A percentile compares a stretch with the other conserved stretches of the same genome.
Conservation (phyloP, 768 basidiomycete genomes). For the Suillus clintonianus region DNA sequence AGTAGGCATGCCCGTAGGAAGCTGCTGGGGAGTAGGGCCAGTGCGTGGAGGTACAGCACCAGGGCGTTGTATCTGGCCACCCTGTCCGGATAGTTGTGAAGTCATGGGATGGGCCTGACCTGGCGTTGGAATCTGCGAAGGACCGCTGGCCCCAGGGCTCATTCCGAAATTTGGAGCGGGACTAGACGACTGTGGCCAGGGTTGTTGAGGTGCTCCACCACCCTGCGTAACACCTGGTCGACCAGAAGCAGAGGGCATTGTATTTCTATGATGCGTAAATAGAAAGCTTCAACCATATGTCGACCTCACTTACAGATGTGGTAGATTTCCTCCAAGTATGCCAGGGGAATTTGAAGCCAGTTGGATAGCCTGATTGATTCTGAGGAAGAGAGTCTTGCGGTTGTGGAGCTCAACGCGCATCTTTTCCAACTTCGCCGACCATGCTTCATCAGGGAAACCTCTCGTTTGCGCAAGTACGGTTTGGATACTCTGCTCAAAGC, state of each 20-base stretch:
- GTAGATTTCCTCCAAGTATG: conserved; percentile 22
- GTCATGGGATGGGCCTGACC: conserved; percentile 18
- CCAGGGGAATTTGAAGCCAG: conserved; percentile 15
- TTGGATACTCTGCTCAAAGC: conserved; percentile 1
- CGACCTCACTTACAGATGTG: conserved; percentile 36
- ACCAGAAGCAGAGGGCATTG: conserved; percentile 14
- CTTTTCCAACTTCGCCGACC: conserved; percentile 17
- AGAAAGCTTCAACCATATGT: not conserved
- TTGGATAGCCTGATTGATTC: conserved; percentile 35
- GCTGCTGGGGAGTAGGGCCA: conserved; percentile 40
- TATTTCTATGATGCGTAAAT: conserved; percentile 20
- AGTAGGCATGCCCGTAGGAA: conserved; percentile 28
- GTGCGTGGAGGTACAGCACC: conserved; percentile 39
- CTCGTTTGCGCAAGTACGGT: conserved; percentile 10
- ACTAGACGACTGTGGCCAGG: not conserved
- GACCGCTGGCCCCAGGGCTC: conserved; percentile 13
- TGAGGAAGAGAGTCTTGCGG: conserved; percentile 42
- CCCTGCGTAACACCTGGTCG: conserved; percentile 25
- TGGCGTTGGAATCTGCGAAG: conserved; percentile 19
- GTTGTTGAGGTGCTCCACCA: conserved; percentile 10
- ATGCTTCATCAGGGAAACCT: conserved; percentile 17
- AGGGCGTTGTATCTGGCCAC: conserved; percentile 30
- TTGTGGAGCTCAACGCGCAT: conserved; percentile 21
- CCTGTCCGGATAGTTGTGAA: conserved; percentile 35
- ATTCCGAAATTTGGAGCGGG: conserved; percentile 19